Evolutionary conservation across 1,284 basidiomycete genomes (phyloP), one percentile per base, ranked within the genome.

Genomic region (Trichosporon inkin): DNA sequence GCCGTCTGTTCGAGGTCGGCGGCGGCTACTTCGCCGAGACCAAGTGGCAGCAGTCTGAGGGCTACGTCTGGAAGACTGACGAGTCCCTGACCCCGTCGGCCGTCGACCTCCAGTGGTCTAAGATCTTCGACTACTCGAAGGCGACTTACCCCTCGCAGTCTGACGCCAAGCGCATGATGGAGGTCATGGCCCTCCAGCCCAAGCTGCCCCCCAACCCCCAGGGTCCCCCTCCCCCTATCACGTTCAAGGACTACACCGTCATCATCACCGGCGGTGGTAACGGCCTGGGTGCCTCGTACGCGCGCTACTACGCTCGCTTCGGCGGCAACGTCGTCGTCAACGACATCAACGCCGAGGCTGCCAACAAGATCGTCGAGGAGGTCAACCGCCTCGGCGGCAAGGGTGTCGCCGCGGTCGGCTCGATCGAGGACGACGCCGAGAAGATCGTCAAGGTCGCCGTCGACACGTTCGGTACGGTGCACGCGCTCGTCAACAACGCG

Each of bases 271-370:
- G 96, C 55, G 89, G 92, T 14, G 93, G 93, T 41, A 89, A 88
- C 34, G 94, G 93, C 60, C 86, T 99, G 35, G 96, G 96, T 24
- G 87, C 93, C 51, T 86, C 87, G 5, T 97, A 99, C 75, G 90
- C 96, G 0, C 82, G 88, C 60, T 90, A 96, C 87, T 99, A 90
- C 72, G 91, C 84, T 41, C 86, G 84, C 63, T 84, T 94, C 5
- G 96, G 96, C 34, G 95, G 92, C 20, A 98, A 97, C 71, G 90
- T 99, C 36, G 90, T 99, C 41, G 86, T 99, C 62, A 99, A 99
- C 77, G 96, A 99, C 74, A 88, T 99, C 60, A 90, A 83, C 73
- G 88, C 89, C 73, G 89, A 90, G 70, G 87, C 85, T 20, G 93
- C 93, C 10, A 84, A 85, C 40, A 80, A 84, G 13, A 94, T 99